A percentile compares a stretch with the other conserved stretches of the same genome.
phyloP scores from a whole-genome alignment of 2,329 filamentous ascomycete genomes.

The Fusarium sp. region DNA sequence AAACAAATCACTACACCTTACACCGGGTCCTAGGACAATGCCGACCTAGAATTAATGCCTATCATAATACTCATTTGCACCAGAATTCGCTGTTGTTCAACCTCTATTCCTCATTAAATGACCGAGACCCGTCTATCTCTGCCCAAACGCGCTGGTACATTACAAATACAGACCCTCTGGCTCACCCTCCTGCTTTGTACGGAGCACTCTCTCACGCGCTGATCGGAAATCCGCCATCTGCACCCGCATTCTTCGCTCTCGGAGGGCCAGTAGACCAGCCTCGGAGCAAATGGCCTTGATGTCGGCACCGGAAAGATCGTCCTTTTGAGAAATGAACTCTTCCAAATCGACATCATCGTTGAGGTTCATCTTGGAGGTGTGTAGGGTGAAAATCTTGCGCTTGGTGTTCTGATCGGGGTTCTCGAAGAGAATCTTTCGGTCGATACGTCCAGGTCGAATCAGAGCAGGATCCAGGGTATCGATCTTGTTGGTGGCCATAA shows the following conservation, averaged over 20 bases:
- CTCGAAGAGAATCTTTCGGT: slow-evolving; percentile 90
- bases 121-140: slow-evolving; percentile 40
- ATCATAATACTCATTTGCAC: not conserved
- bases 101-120: slow-evolving; percentile 44
- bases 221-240: slow-evolving; percentile 98
- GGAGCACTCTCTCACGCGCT: slow-evolving; percentile 92
- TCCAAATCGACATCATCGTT: slow-evolving; percentile 97
- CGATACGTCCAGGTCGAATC: slow-evolving; percentile 96
- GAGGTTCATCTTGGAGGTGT: slow-evolving; percentile 98
- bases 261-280: slow-evolving; percentile 91
- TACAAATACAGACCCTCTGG: slow-evolving; percentile 99
- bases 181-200: slow-evolving; percentile 98
- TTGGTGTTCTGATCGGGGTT: slow-evolving; percentile 84
- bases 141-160: slow-evolving; percentile 46
- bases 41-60: slow-evolving; percentile 7
- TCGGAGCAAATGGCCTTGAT: slow-evolving; percentile 99
- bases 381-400: slow-evolving; percentile 97
- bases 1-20: slow-evolving; percentile 14
- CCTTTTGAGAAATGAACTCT: slow-evolving; percentile 98
- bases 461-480: slow-evolving; percentile 95
- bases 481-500: slow-evolving; percentile 99
- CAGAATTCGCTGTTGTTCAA: slow-evolving; percentile 15
- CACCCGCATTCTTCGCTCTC: slow-evolving; percentile 96
- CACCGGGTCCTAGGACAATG: slow-evolving; percentile 2
- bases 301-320: slow-evolving; percentile 95